Evolutionary conservation across 495 filamentous ascomycete species (phyloP), one percentile per base, ranked within the genome.

Genomic region (Halenospora varia): DNA sequence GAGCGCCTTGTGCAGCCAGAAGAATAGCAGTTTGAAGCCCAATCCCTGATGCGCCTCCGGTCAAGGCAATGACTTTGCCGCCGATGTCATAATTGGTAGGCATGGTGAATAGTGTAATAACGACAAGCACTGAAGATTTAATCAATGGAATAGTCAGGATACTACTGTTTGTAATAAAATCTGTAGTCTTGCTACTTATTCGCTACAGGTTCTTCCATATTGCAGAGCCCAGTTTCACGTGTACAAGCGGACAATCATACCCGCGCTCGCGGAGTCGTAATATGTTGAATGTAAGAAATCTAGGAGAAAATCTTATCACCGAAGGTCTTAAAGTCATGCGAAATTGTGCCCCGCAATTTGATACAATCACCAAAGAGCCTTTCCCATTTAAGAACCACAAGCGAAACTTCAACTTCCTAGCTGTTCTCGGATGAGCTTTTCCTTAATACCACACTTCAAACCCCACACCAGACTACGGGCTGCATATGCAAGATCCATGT

Each of bases 31-130:
- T 78, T n/a, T 78, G 76, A 23, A 78, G 68, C n/a, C 80, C 82
- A 47, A 83, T 84, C 11, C 82, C 82, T 29, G 69, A 73, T 0
- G 79, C 73, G 10, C 74, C 78, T 42, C 81, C 81, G 25, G 81
- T 84, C 22, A 84, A 62, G 40, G 74, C 75, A 61, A 80, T 76
- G 54, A 81, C 75, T 69, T 76, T 81, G 48, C 52, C 52, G 23
- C 11, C 26, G 10, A 54, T 45, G n/a, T 45, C 42, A 20, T n/a
- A 45, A 45, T 45, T 45, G 11, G 42, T 15, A 45, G 42, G 13
- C 42, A 45, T 45, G 8, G 6, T 45, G 42, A 35, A 35, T 4
- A 35, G 4, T 6, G 4, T 6, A 35, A 35, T 35, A 4, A 35
- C 29, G 29, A 35, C 29, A 35, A 35, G n/a, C n/a, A n/a, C n/a